Base-by-base conservation (phyloP, 2,329 filamentous ascomycete genomes). In the Colletotrichum chrysophilum region DNA sequence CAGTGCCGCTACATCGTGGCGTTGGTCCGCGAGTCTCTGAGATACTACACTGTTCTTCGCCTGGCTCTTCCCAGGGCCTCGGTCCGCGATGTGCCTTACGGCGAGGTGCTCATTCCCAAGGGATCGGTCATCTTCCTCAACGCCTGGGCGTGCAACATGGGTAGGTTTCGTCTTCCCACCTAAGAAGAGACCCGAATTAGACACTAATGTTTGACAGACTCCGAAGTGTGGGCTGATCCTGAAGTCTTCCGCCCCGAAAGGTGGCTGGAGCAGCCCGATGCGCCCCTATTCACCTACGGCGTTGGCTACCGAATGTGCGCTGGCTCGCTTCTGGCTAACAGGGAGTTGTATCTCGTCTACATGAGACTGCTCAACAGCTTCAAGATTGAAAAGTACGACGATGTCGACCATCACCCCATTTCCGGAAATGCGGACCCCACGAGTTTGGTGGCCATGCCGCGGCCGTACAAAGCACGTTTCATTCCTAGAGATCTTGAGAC, bases 251-350 rank as follows among this genome's bases (percentile, higher is more conserved):
- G 78, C 14, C 79, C 79, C 7, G 91, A 93, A 79, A 87, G 92
- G 30, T 94, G 91, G 91, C 82, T 92, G 13, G 90, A 92, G 80
- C 88, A 91, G 64, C 91, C 91, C 0, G 91, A 93, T 32, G 91
- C 91, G 5, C 91, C 91, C 1, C 82, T 93, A 14, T 93, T 93
- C 81, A 92, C 91, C 0, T 93, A 93, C 74, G 92, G 92, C 0
- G 85, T 93, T 12, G 92, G 92, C 2, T 93, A 93, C 77, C 88
- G 92, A 52, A 94, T 94, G 92, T 94, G 92, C 76, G 91, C 92
- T 0, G 92, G 91, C 48, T 91, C 88, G 2, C 80, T 92, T 52
- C 85, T 93, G 3, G 91, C 92, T 13, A 93, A 93, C 79, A 86
- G 92, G 3, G 92, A 94, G 80, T 85, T 94, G 21, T 94, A 94